Evolutionary conservation across 129 eudicot genomes (phyloP), one percentile per base, ranked within the genome.

Genomic region (carrot (Daucus carota)): DNA sequence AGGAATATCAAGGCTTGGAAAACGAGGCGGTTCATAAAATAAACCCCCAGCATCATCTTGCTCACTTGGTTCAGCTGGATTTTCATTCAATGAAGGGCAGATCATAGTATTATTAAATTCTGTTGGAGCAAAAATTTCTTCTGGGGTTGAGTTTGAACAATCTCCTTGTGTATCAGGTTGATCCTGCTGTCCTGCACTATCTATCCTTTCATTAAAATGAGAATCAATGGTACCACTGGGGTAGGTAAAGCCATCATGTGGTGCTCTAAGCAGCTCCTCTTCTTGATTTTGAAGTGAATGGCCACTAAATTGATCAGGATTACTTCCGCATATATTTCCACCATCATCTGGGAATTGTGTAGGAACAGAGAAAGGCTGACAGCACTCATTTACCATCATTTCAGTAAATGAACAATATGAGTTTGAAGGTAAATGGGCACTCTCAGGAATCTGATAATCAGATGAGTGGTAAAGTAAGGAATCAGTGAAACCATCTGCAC

Each of bases 11-110:
- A 91, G 75, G 80, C 92, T 89, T 28, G 99, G 99, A 80, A 91
- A 91, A 33, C 99, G 88, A 75, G 99, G 99, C 9, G 99, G 97
- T 69, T 94, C 97, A 72, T 94, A 94, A 65, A 82, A 91, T 75
- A 94, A 75, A 65, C 85, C 82, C 79, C 99, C 92, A 3, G 88
- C 38, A 40, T 82, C 92, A 57, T 80, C 83, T 48, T 86, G 76
- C 43, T 85, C 81, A 44, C 79, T 72, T 52, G 65, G 65, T 15
- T 52, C 46, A 43, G 52, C 82, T 78, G 75, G 76, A 76, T 44
- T 52, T 82, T 84, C 89, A 63, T 80, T 80, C 38, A 40, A 45
- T 22, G 86, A 29, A 38, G 86, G 70, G 77, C 83, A 48, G 75
- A 70, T 72, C 20, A 74, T 83, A 50, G 73, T 63, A 62, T 69